Base-by-base conservation (phyloP, 768 basidiomycete species). In the Suillus decipiens region DNA sequence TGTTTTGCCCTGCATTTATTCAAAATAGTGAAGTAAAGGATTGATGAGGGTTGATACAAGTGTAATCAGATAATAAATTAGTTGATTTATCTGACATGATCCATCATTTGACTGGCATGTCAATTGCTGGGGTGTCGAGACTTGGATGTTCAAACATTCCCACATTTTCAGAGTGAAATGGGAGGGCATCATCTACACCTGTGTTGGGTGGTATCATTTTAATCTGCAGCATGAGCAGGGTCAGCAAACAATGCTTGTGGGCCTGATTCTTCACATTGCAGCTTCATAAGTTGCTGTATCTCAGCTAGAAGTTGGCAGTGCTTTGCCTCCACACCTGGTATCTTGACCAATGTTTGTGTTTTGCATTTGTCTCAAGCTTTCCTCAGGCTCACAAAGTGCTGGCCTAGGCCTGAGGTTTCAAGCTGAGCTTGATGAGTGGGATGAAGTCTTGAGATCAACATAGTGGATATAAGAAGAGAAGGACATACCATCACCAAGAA, bases 61-160 rank as follows among this genome's bases (percentile, higher is more conserved):
- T 22, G n/a, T 3, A 58, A 43, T 19, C 0, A 28, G 48, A 63
- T 5, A 63, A 3, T 31, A 17, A 34, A 24, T 63, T 28, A 19
- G 61, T 43, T 3, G 56, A 31, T 34, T 19, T 5, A 12, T 63
- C 61, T 2, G 61, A 56, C 12, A 34, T 3, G 10, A 63, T 63
- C 8, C 31, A 9, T 3, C 22, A 24, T 41, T 36, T 48, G 45
- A 47, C 11, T 22, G 45, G 11, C 5, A 15, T 42, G 1, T 42
- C 5, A 6, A 42, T 41, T 17, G 41, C 14, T 2, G 1, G 41
- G 41, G 14, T 17, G 1, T 41, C 6, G 17, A 7, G 5, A 42
- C 41, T 17, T 43, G 43, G 19, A n/a, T 43, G 9, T 43, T 43
- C 43, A 9, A 41, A 41, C 14, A 15, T 17, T 41, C 1, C 41